Evolutionary conservation across 2,329 filamentous ascomycete genomes (phyloP).

Genomic region (Hypoxylon sp.): DNA sequence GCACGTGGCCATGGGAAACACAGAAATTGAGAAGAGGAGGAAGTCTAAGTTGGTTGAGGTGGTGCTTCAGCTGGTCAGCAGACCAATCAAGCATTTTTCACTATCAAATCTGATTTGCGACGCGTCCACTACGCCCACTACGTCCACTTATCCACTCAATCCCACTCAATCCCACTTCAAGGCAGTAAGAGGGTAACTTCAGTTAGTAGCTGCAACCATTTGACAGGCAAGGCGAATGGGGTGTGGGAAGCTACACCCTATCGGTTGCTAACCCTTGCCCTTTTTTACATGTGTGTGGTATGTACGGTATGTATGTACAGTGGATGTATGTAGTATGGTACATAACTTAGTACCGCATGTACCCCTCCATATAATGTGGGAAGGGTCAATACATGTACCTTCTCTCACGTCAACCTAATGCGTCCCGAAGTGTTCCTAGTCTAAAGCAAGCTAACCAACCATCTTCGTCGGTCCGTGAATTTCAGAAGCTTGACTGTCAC

Average conservation of each 20-base stretch:
- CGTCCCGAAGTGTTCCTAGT: slow-evolving; percentile 39
- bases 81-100: slow-evolving; percentile 48
- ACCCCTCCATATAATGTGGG: not conserved
- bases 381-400: not conserved
- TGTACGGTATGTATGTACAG: not conserved
- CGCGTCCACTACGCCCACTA: slow-evolving; percentile 22
- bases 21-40: slow-evolving; percentile 23
- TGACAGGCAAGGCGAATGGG: slow-evolving; percentile 17
- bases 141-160: slow-evolving; percentile 19
- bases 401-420: slow-evolving; percentile 38
- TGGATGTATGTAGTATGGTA: too few species aligned
- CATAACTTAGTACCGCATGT: not conserved
- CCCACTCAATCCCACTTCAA: not conserved
- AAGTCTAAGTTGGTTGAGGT: slow-evolving; percentile 6
- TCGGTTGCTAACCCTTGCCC: slow-evolving; percentile 27
- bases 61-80: slow-evolving; percentile 45
- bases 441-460: slow-evolving; percentile 32
- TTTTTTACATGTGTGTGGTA: slow-evolving; percentile 10
- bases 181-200: slow-evolving; percentile 12
- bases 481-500: slow-evolving; percentile 46
- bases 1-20: slow-evolving; percentile 47
- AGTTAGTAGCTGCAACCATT: not conserved
- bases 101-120: slow-evolving; percentile 44
- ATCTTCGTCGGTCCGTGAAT: slow-evolving; percentile 28
- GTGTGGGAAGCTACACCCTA: slow-evolving; percentile 34